These are phyloP conservation scores for Rhizophlyctis rosea DNA, from an alignment of 192 early-diverging fungal genomes.

Conservation along the genomic window DNA sequence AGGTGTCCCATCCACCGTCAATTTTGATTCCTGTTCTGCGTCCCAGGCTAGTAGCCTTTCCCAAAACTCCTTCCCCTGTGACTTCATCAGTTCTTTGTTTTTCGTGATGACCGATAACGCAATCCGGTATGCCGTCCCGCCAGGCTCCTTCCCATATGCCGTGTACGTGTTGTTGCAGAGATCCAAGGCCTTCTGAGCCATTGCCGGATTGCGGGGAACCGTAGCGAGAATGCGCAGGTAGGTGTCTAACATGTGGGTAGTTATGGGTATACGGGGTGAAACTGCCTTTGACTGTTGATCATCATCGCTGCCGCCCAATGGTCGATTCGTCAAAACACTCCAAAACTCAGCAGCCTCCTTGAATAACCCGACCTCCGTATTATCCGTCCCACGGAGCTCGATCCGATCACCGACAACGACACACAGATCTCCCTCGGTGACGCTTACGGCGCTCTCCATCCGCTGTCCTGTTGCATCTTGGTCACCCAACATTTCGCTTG, in stretches of 20 bases:
- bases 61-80: slow-evolving; percentile 24
- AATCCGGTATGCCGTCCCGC: slow-evolving; percentile 7
- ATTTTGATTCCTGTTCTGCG: slow-evolving; percentile 13
- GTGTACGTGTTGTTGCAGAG: slow-evolving; percentile 10
- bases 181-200: background rate
- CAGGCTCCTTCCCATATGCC: background rate
- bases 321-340: background rate
- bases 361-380: no score
- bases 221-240: slow-evolving; percentile 9
- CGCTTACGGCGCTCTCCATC: no score
- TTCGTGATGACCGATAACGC: slow-evolving; percentile 12
- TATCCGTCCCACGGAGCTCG: no score
- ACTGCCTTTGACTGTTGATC: background rate
- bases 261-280: background rate
- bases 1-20: slow-evolving; percentile 1
- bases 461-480: no score
- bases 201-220: background rate
- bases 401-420: no score
- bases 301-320: background rate
- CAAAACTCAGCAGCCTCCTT: no score
- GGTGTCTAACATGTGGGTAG: slow-evolving; percentile 1
- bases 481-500: no score
- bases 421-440: no score
- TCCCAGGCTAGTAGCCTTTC: slow-evolving; percentile 33
- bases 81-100: slow-evolving; percentile 12